Conservation (phyloP, 805 yeast species). For the Pichia occidentalis region DNA sequence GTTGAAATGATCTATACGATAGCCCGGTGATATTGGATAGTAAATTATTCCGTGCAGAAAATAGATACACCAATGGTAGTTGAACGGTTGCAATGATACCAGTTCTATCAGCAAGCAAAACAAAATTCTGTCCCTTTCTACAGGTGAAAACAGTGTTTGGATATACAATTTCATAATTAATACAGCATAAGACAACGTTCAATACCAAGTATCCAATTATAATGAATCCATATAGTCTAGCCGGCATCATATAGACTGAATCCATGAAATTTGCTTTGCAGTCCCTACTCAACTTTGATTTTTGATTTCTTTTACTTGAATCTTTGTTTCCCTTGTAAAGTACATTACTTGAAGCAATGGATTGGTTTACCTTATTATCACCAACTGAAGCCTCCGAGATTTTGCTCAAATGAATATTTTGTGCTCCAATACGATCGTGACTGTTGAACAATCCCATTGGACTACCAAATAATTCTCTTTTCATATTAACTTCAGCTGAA, state of each 20-base stretch:
- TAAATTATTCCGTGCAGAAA: constrained; percentile 33
- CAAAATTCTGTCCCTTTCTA: constrained; percentile 24
- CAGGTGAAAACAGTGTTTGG: constrained; percentile 30
- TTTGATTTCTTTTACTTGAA: neutral
- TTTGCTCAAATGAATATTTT: constrained; percentile 2
- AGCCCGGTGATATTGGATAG: constrained; percentile 29
- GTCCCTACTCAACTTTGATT: constrained; percentile 2
- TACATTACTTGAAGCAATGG: neutral
- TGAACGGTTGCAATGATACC: constrained; percentile 39
- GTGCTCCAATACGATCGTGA: constrained; percentile 2
- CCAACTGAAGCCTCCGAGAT: neutral
- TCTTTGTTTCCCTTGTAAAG: constrained; percentile 2
- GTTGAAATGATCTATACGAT: constrained; percentile 31
- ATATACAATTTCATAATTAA: constrained; percentile 22
- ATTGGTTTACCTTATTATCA: neutral
- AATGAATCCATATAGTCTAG: constrained; percentile 29
- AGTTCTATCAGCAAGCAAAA: constrained; percentile 37
- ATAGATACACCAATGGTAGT: constrained; percentile 30
- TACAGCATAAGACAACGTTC: constrained; percentile 24
- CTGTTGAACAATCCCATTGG: constrained; percentile 10
- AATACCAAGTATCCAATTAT: constrained; percentile 25
- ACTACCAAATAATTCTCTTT: constrained; percentile 4
- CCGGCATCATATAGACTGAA: constrained; percentile 26
- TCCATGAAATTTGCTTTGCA: constrained; percentile 7
- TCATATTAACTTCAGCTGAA: neutral